Evolutionary conservation across 139 green algal genomes (phyloP).

Genomic region (Spirogloea muscicola): DNA sequence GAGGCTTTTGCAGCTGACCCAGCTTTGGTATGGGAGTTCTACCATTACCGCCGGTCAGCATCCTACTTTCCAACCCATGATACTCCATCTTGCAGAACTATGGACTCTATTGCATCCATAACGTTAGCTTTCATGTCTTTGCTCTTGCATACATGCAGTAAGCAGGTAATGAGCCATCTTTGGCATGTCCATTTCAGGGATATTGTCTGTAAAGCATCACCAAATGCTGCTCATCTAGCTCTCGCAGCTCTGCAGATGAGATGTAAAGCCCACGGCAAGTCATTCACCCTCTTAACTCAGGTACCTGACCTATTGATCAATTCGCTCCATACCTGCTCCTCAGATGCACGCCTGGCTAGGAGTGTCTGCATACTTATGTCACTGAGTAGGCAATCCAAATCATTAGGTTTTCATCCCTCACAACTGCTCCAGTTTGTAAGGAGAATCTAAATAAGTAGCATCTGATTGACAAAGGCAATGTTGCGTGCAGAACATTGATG

Average conservation of each 20-base stretch:
- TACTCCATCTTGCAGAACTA: no score
- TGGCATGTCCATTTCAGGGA: conserved; percentile 1
- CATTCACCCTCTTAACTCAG: conserved; percentile 51
- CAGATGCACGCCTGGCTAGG: no score
- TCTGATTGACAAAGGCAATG: neutral
- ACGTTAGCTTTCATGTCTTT: no score
- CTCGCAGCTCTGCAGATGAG: conserved; percentile 39
- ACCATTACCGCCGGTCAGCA: conserved; percentile 42
- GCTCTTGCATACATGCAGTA: no score
- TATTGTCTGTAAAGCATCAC: conserved; percentile 1
- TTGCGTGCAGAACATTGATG: conserved; percentile 56
- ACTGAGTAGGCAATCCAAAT: no score
- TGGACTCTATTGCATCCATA: no score
- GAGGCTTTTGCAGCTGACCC: conserved; percentile 55
- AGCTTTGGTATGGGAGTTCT: conserved; percentile 62
- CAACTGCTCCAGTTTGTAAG: neutral
- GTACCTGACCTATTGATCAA: no score
- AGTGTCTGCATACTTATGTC: neutral
- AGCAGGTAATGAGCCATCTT: no score
- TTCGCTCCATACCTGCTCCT: no score
- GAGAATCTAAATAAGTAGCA: neutral
- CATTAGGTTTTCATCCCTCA: neutral
- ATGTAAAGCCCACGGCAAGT: conserved; percentile 36
- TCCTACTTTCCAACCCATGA: no score
- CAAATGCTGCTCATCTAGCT: conserved; percentile 41